Conservation (phyloP, 495 filamentous ascomycete species). For the Neurospora sp. region DNA sequence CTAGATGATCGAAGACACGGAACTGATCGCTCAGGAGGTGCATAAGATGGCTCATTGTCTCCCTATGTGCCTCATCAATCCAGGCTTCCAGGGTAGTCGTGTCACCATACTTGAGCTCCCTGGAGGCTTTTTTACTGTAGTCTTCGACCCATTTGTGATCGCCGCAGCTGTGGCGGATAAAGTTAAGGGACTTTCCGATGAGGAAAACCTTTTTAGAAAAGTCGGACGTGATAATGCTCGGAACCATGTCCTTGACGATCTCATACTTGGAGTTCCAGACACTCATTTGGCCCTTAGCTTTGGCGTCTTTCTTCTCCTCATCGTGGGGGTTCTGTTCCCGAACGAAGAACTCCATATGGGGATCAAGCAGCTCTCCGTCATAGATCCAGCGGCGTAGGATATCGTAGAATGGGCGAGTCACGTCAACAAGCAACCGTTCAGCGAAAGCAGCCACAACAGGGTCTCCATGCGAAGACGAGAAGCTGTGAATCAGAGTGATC, state of each 20-base stretch:
- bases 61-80: conserved; percentile 95
- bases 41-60: conserved; percentile 93
- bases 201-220: conserved; percentile 94
- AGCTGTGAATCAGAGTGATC: conserved; percentile 87
- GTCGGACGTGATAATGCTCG: conserved; percentile 80
- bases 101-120: conserved; percentile 87
- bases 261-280: conserved; percentile 99
- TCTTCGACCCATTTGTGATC: conserved; percentile 93
- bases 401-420: conserved; percentile 95
- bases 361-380: conserved; percentile 93
- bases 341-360: conserved; percentile 93
- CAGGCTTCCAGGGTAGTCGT: conserved; percentile 82
- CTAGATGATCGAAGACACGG: conserved; percentile 83
- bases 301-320: conserved; percentile 36
- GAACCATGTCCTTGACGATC: conserved; percentile 74
- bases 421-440: conserved; percentile 78
- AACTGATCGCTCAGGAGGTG: conserved; percentile 90
- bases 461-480: conserved; percentile 88
- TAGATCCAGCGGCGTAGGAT: conserved; percentile 97
- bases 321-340: conserved; percentile 49
- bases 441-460: conserved; percentile 91
- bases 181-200: conserved; percentile 96
- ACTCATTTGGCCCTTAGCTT: conserved; percentile 65
- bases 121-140: conserved; percentile 90
- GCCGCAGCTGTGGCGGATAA: conserved; percentile 89